Conservation (phyloP, 176 grass and related monocot species). For the Phragmites australis region DNA sequence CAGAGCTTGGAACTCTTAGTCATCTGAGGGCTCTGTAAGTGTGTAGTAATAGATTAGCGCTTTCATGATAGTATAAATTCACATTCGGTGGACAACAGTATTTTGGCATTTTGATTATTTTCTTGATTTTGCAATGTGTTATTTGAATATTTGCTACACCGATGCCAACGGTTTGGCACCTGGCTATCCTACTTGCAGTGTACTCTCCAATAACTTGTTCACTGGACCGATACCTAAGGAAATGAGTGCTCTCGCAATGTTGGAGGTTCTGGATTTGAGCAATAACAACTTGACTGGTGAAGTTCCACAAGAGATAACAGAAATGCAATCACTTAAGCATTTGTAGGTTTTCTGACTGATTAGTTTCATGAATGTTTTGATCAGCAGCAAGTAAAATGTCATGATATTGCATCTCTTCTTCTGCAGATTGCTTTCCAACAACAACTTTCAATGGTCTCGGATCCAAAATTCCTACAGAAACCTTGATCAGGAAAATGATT, state of each 20-base stretch:
- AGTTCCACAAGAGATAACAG: slow-evolving; percentile 76
- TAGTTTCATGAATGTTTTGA: slow-evolving; percentile 10
- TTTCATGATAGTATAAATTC: slow-evolving; percentile 29
- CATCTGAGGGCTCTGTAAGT: slow-evolving; percentile 95
- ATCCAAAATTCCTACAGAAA: slow-evolving; percentile 52
- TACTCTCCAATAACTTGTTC: slow-evolving; percentile 82
- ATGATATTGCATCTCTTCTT: slow-evolving; percentile 14
- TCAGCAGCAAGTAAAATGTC: slow-evolving; percentile 11
- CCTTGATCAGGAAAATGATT: slow-evolving; percentile 56
- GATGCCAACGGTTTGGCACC: slow-evolving; percentile 28
- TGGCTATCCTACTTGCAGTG: slow-evolving; percentile 43
- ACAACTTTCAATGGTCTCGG: slow-evolving; percentile 57
- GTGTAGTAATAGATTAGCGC: slow-evolving; percentile 37
- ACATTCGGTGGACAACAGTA: slow-evolving; percentile 4
- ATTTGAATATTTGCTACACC: slow-evolving; percentile 1
- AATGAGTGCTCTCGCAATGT: slow-evolving; percentile 59
- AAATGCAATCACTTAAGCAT: slow-evolving; percentile 84
- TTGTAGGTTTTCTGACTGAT: slow-evolving; percentile 61
- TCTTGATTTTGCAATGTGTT: neutral
- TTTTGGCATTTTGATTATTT: neutral
- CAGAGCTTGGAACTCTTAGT: slow-evolving; percentile 67
- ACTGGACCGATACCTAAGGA: slow-evolving; percentile 75
- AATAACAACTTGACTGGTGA: slow-evolving; percentile 75
- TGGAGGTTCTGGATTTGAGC: slow-evolving; percentile 90
- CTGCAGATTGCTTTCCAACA: slow-evolving; percentile 84